A percentile compares a stretch with the other conserved stretches of the same genome.
phyloP scores from a whole-genome alignment of 768 basidiomycete genomes.

The Agaricus sinodeliciosus region DNA sequence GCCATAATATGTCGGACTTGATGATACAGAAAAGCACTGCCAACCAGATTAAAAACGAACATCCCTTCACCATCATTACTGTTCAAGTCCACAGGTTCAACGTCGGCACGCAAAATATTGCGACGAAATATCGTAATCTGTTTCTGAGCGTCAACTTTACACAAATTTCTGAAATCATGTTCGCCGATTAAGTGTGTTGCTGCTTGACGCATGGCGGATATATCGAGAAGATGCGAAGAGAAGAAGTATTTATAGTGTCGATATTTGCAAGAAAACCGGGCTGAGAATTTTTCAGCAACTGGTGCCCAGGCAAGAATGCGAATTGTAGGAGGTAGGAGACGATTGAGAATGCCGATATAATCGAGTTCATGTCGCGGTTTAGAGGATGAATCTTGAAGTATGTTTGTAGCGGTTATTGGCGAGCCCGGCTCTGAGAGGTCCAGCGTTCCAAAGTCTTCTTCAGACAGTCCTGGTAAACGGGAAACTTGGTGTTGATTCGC shows the following conservation, averaged over 20 bases:
- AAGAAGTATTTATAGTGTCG: constrained; percentile 99
- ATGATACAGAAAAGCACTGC: constrained; percentile 81
- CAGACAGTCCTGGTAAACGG: constrained; percentile 18
- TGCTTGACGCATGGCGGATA: constrained; percentile 74
- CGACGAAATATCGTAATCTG: constrained; percentile 56
- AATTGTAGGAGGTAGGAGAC: constrained; percentile 82
- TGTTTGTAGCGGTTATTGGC: constrained; percentile 7
- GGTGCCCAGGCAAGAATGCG: constrained; percentile 94
- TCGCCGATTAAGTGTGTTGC: constrained; percentile 93
- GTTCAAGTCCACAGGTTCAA: constrained; percentile 4
- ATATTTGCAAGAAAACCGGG: constrained; percentile 79
- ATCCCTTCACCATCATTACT: background rate
- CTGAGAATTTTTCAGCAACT: constrained; percentile 70
- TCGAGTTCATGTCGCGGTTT: constrained; percentile 48
- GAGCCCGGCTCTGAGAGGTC: constrained; percentile 15
- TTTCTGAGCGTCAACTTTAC: constrained; percentile 72
- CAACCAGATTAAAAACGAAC: constrained; percentile 70
- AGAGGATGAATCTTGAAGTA: constrained; percentile 10
- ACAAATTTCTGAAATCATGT: constrained; percentile 95
- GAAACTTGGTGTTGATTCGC: background rate
- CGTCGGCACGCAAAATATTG: constrained; percentile 17
- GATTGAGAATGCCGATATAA: constrained; percentile 79
- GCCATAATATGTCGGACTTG: constrained; percentile 35
- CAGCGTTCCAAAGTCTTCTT: constrained; percentile 34
- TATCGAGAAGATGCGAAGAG: constrained; percentile 56